Conservation (phyloP, 1,139 yeast species). For the Pneumocystis murina region DNA sequence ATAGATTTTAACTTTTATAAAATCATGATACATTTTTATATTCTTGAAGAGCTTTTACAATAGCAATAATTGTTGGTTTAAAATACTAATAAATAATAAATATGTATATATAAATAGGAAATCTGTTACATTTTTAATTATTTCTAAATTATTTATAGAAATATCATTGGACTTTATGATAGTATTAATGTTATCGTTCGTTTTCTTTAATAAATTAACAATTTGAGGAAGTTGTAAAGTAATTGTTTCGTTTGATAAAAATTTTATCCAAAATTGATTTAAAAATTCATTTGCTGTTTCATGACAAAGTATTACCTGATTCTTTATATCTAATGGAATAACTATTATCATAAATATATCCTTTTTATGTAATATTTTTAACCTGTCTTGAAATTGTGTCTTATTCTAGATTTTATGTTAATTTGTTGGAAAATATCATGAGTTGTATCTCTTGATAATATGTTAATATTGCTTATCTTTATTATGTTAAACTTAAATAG, state of each 20-base stretch:
- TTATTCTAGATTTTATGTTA: slow-evolving; percentile 7
- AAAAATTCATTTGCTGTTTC: slow-evolving; percentile 56
- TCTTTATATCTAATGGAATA: slow-evolving; percentile 10
- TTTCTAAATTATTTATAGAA: not conserved
- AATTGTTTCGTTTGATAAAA: slow-evolving; percentile 42
- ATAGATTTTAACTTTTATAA: not conserved
- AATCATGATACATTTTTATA: slow-evolving; percentile 22
- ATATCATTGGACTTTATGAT: slow-evolving; percentile 18
- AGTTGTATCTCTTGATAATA: not conserved
- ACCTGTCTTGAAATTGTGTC: slow-evolving; percentile 6
- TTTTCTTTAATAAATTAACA: slow-evolving; percentile 35
- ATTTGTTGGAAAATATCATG: slow-evolving; percentile 4
- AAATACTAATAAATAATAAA: slow-evolving; percentile 21
- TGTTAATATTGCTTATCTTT: slow-evolving; percentile 5
- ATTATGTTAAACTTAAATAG: slow-evolving; percentile 1
- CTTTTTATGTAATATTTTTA: slow-evolving; percentile 4
- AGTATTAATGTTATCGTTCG: slow-evolving; percentile 31
- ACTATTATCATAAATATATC: slow-evolving; percentile 3
- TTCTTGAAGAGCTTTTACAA: slow-evolving; percentile 27
- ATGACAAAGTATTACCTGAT: slow-evolving; percentile 26
- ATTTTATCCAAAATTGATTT: slow-evolving; percentile 55
- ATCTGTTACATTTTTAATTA: slow-evolving; percentile 1
- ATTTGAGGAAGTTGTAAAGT: slow-evolving; percentile 34
- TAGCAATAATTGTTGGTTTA: slow-evolving; percentile 27
- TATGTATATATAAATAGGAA: slow-evolving; percentile 18